Percentiles rank a stretch among this genome's conserved stretches.
These are phyloP conservation scores for Zoysia matrella DNA, from an alignment of 202 grass and related monocot genomes.

Conservation along the genomic window DNA sequence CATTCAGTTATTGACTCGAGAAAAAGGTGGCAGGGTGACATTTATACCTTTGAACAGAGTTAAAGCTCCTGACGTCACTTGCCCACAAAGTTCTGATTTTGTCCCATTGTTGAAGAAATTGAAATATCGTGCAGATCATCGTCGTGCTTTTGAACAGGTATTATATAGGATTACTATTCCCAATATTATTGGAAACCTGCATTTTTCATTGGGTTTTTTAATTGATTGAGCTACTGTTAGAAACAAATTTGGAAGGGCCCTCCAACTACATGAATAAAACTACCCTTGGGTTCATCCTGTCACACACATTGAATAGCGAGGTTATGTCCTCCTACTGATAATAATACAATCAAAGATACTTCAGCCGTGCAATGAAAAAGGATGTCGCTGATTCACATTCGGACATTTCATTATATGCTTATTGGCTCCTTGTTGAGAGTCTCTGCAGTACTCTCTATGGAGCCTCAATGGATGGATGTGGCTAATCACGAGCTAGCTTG, in stretches of 20 bases:
- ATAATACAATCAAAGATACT: neutral
- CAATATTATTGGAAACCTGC: neutral
- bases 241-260: neutral
- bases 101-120: slow-evolving; percentile 93
- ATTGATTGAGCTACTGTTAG: slow-evolving; percentile 20
- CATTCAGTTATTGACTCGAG: slow-evolving; percentile 85
- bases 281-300: slow-evolving; percentile 12
- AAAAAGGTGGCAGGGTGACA: slow-evolving; percentile 96
- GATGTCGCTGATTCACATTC: neutral
- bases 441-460: neutral
- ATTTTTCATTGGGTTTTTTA: slow-evolving; percentile 38
- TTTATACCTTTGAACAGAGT: slow-evolving; percentile 99
- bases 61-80: slow-evolving; percentile 72
- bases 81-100: slow-evolving; percentile 91
- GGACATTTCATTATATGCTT: neutral
- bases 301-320: neutral
- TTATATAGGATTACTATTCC: slow-evolving; percentile 8
- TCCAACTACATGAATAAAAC: slow-evolving; percentile 28
- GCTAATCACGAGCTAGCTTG: neutral
- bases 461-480: neutral
- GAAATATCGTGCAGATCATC: slow-evolving; percentile 84
- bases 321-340: neutral
- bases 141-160: slow-evolving; percentile 91
- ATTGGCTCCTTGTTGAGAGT: neutral
- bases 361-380: neutral